These are phyloP conservation scores for Fusarium guadeloupense DNA, from an alignment of 2,329 filamentous ascomycete genomes.

Conservation along the genomic window DNA sequence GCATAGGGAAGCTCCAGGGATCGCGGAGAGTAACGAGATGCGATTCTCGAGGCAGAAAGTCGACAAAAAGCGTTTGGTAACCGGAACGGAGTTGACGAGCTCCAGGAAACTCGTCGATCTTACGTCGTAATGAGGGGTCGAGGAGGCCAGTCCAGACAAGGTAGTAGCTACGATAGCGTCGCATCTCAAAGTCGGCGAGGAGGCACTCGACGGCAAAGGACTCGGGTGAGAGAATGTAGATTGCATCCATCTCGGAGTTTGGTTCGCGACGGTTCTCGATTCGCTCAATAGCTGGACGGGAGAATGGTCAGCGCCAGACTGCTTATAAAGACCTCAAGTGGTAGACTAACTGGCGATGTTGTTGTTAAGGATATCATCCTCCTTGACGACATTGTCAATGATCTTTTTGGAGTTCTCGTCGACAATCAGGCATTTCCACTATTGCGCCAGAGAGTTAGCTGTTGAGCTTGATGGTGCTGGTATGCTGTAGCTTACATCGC, in stretches of 20 bases:
- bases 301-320: conserved; percentile 26
- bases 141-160: conserved; percentile 87
- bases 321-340: conserved; percentile 12
- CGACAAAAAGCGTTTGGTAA: conserved; percentile 83
- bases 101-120: conserved; percentile 75
- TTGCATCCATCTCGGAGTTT: conserved; percentile 91
- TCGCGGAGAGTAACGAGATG: conserved; percentile 92
- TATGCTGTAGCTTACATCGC: conserved; percentile 71
- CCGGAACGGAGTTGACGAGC: conserved; percentile 79
- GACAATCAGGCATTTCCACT: conserved; percentile 98
- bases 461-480: not conserved
- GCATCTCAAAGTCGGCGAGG: conserved; percentile 88
- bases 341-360: conserved; percentile 85
- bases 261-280: conserved; percentile 86
- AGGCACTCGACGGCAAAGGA: conserved; percentile 92
- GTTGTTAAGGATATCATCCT: conserved; percentile 96
- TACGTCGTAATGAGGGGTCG: conserved; percentile 73
- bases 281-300: conserved; percentile 80
- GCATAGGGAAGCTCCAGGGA: conserved; percentile 91
- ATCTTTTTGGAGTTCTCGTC: conserved; percentile 86
- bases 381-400: conserved; percentile 88
- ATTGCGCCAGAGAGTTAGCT: conserved; percentile 21
- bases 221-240: conserved; percentile 89
- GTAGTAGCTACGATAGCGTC: conserved; percentile 80
- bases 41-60: conserved; percentile 91